These are phyloP conservation scores for Phylloboletellus chloephorus DNA, from an alignment of 1,284 basidiomycete species.

Conservation along the genomic window DNA sequence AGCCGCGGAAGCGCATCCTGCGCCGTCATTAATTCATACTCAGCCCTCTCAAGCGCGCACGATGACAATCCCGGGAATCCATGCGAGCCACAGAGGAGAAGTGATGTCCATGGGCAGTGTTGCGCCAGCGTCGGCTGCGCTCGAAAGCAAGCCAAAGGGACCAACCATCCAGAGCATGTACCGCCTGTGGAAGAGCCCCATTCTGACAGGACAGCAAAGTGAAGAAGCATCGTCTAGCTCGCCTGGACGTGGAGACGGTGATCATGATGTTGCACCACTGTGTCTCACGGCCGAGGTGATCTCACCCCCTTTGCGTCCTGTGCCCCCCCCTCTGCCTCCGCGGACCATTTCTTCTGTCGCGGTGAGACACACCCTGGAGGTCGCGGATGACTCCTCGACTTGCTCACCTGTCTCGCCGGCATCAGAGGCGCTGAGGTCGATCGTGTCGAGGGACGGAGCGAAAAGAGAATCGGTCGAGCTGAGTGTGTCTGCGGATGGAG, in stretches of 20 bases:
- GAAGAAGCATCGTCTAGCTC: slow-evolving; percentile 19
- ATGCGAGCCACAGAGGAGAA: slow-evolving; percentile 71
- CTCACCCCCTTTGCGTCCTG: slow-evolving; percentile 14
- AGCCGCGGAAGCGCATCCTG: slow-evolving; percentile 19
- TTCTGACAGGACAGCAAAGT: slow-evolving; percentile 28
- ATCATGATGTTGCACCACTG: slow-evolving; percentile 30
- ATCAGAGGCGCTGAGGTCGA: slow-evolving; percentile 50
- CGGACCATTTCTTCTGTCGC: slow-evolving; percentile 37
- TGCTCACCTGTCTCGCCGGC: slow-evolving; percentile 35
- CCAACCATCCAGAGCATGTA: slow-evolving; percentile 61
- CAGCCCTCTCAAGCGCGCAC: slow-evolving; percentile 65
- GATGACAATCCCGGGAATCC: slow-evolving; percentile 79
- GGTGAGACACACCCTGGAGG: slow-evolving; percentile 30
- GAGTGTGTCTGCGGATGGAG: slow-evolving; percentile 3
- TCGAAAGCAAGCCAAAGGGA: slow-evolving; percentile 43
- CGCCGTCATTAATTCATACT: slow-evolving; percentile 52
- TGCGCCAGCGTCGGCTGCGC: slow-evolving; percentile 41
- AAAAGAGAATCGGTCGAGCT: slow-evolving; percentile 25
- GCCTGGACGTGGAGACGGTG: slow-evolving; percentile 19
- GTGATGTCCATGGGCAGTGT: slow-evolving; percentile 74
- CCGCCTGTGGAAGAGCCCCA: slow-evolving; percentile 59
- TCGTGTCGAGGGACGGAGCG: slow-evolving; percentile 44
- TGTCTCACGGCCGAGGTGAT: slow-evolving; percentile 18
- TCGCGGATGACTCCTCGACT: slow-evolving; percentile 21
- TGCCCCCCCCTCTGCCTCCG: slow-evolving; percentile 53